Evolutionary conservation across 306 rosid species (phyloP).

Genomic region (Glycine tomentella): DNA sequence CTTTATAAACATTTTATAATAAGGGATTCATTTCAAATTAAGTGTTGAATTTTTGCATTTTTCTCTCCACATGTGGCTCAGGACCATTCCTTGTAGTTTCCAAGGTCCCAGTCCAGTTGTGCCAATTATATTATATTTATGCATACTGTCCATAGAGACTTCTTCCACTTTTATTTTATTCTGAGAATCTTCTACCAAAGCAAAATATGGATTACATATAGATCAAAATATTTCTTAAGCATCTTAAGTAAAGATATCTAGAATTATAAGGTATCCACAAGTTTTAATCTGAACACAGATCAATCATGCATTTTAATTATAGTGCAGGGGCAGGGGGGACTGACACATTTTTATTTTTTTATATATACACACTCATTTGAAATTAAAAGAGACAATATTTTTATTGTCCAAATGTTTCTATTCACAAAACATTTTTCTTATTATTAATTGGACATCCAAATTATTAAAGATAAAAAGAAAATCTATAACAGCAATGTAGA

Average conservation of each 20-base stretch:
- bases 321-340: neutral
- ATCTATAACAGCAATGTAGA: neutral
- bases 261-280: conserved; percentile 47
- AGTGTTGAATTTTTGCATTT: conserved; percentile 50
- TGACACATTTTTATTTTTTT: neutral
- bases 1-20: conserved; percentile 31
- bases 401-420: neutral
- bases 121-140: conserved; percentile 36
- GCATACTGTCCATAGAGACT: conserved; percentile 36
- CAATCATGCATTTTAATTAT: conserved; percentile 50
- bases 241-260: conserved; percentile 46
- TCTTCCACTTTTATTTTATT: conserved; percentile 46
- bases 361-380: neutral
- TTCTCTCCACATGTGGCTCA: conserved; percentile 63
- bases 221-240: conserved; percentile 47
- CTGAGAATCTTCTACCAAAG: conserved; percentile 56
- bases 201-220: conserved; percentile 58
- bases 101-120: conserved; percentile 68
- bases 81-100: conserved; percentile 56
- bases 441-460: neutral
- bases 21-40: conserved; percentile 35
- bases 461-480: neutral
- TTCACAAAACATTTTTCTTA: neutral
- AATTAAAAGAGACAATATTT: neutral
- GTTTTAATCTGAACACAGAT: conserved; percentile 38